These are phyloP conservation scores for Chrysopogon serrulatus DNA, from an alignment of 176 grass and related monocot species.

Conservation along the genomic window DNA sequence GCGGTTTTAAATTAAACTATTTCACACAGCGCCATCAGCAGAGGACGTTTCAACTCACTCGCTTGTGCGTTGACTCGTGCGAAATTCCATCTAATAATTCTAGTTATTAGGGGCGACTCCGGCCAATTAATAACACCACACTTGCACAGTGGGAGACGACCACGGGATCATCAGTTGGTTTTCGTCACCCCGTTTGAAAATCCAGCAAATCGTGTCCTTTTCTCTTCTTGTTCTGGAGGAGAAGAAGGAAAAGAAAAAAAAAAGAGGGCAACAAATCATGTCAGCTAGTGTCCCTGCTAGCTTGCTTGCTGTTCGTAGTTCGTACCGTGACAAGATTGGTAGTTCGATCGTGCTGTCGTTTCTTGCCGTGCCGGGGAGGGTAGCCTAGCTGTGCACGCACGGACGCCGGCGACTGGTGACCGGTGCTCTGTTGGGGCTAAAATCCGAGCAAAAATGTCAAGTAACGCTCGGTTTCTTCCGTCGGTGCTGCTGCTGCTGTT, in stretches of 20 bases:
- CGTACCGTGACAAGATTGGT: constrained; percentile 18
- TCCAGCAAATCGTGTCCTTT: background rate
- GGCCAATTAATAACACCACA: constrained; percentile 39
- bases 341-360: background rate
- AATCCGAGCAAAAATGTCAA: constrained; percentile 23
- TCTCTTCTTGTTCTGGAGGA: background rate
- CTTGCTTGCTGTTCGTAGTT: background rate
- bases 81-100: background rate
- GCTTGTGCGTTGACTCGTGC: constrained; percentile 26
- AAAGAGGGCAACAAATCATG: too few species aligned
- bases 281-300: background rate
- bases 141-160: constrained; percentile 6
- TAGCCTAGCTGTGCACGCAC: background rate
- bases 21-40: constrained; percentile 27
- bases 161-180: background rate
- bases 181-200: background rate
- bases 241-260: background rate
- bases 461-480: background rate
- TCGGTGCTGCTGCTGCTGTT: constrained; percentile 7
- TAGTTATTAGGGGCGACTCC: constrained; percentile 4
- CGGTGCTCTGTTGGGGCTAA: constrained; percentile 10
- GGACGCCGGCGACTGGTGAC: background rate
- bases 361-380: background rate
- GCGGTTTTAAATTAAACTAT: constrained; percentile 35
- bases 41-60: constrained; percentile 20